Percentiles rank a stretch among this genome's conserved stretches.
Conservation (phyloP, 495 filamentous ascomycete genomes). For the Trichoderma asperelloides region DNA sequence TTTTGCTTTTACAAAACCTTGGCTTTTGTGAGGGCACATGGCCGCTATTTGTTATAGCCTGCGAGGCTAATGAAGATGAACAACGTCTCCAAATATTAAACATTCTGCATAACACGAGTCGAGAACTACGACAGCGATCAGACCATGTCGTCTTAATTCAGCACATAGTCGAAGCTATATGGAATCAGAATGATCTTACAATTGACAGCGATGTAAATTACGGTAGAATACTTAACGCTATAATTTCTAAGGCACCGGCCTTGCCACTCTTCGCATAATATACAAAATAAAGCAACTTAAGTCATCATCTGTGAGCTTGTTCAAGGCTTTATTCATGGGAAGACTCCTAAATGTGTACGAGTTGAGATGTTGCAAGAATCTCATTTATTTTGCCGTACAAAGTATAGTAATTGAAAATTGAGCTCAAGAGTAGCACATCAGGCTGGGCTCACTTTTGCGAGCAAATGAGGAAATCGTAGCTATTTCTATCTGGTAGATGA, state of each 20-base stretch:
- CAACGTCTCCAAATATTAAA: background rate
- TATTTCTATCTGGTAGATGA: too few species aligned
- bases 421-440: too few species aligned
- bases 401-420: too few species aligned
- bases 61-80: constrained; percentile 1
- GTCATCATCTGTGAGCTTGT: too few species aligned
- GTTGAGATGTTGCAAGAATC: too few species aligned
- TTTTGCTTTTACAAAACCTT: background rate
- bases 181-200: background rate
- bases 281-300: too few species aligned
- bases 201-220: background rate
- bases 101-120: background rate
- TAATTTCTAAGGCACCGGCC: background rate
- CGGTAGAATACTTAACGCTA: background rate
- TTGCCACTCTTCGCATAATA: background rate
- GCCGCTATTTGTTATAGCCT: background rate
- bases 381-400: too few species aligned
- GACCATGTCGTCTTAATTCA: background rate
- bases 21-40: background rate
- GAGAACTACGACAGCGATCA: background rate
- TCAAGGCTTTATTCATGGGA: too few species aligned
- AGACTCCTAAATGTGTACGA: too few species aligned
- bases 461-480: too few species aligned
- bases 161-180: background rate
- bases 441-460: too few species aligned